Conservation (phyloP, 2,329 filamentous ascomycete genomes). For the Thermothelomyces thermophilus region DNA sequence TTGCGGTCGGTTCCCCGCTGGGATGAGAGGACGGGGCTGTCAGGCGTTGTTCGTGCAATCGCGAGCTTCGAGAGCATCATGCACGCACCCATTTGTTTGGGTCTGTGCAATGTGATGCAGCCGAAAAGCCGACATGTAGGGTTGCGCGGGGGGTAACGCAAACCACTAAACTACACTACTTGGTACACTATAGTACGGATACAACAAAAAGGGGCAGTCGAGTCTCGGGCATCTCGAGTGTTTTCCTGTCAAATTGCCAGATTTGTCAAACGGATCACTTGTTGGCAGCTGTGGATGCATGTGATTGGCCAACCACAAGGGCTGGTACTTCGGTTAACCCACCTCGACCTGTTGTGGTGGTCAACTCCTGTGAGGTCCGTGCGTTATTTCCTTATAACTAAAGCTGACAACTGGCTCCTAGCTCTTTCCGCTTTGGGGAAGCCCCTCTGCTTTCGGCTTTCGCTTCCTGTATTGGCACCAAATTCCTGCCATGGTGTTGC, state of each 20-base stretch:
- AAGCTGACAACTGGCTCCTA: not conserved
- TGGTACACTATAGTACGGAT: too few species aligned
- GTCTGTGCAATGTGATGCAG: not conserved
- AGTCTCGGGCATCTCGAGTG: too few species aligned
- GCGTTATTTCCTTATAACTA: not conserved
- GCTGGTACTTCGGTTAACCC: too few species aligned
- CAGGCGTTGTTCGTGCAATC: not conserved
- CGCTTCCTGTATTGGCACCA: not conserved
- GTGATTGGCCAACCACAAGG: not conserved
- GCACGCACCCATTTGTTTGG: not conserved
- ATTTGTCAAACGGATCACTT: not conserved
- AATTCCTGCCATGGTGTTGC: not conserved
- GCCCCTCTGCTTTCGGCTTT: not conserved
- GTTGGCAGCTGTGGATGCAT: not conserved
- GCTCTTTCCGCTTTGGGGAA: slow-evolving; percentile 2
- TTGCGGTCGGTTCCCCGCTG: too few species aligned
- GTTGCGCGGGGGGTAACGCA: too few species aligned
- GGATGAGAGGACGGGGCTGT: not conserved
- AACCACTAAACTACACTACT: too few species aligned
- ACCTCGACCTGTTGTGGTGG: too few species aligned
- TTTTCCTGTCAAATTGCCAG: too few species aligned
- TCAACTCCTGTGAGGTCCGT: too few species aligned
- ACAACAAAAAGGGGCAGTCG: too few species aligned
- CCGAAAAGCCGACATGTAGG: too few species aligned
- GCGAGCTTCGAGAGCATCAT: not conserved